Conservation (phyloP, 805 yeast species). For the Candida ipomoeae region DNA sequence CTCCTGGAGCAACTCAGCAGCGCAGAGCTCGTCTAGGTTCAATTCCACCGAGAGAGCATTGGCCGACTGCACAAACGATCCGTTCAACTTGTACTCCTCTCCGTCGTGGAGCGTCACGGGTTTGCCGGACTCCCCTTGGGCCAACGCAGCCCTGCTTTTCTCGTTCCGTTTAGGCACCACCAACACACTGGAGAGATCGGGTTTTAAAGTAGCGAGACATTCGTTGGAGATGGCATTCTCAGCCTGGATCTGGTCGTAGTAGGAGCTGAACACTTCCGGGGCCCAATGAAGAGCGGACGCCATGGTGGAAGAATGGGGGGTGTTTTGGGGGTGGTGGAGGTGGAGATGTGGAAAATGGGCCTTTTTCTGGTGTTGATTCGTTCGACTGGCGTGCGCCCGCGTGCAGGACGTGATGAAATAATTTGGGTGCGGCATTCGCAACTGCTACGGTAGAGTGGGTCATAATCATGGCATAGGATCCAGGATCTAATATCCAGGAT, state of each 20-base stretch:
- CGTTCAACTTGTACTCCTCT: constrained; percentile 57
- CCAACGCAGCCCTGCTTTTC: constrained; percentile 13
- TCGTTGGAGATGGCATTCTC: constrained; percentile 5
- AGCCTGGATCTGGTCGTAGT: constrained; percentile 15
- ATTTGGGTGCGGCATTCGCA: constrained; percentile 1
- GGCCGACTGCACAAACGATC: constrained; percentile 59
- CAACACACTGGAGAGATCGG: constrained; percentile 31
- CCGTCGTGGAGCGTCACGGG: constrained; percentile 50
- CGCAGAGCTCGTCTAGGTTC: constrained; percentile 64
- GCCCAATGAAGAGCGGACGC: constrained; percentile 13
- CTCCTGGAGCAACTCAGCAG: constrained; percentile 63
- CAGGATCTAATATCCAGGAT: no score
- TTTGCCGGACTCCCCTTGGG: constrained; percentile 12
- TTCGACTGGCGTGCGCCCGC: neutral
- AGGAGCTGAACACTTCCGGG: constrained; percentile 11
- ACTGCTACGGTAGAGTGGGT: neutral
- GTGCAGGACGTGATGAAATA: constrained; percentile 7
- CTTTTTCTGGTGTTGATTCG: constrained; percentile 5
- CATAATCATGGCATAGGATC: neutral
- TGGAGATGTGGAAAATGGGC: neutral
- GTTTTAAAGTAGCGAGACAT: constrained; percentile 14
- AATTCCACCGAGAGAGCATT: constrained; percentile 51
- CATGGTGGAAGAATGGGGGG: neutral
- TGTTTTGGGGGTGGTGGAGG: neutral
- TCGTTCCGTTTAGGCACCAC: constrained; percentile 33